Evolutionary conservation across 1,139 yeast genomes (phyloP), one percentile per base, ranked within the genome.

Genomic region (Nakaseomyces uthaithaninus): DNA sequence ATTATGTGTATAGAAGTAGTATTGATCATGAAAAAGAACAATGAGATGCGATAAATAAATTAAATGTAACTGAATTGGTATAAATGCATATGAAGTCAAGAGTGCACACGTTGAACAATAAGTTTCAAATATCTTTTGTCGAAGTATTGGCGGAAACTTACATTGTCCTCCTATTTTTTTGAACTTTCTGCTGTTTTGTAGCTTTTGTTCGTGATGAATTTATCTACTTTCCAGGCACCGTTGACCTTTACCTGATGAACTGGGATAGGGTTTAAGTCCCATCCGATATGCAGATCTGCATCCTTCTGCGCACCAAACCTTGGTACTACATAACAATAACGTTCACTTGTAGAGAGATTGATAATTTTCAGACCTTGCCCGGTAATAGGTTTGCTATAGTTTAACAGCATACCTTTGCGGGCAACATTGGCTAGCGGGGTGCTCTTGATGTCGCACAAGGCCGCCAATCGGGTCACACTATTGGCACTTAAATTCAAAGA

Each of bases 281-380:
- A 89, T 8, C 95, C 95, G 20, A 83, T 71, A 18, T 87, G 85
- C 14, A 59, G 26, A 22, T 94, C 95, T 26, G 79, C 72, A 3
- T 94, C 94, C 33, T 81, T 68, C 6, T 80, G 72, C 9, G 94
- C 89, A 9, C 97, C 97, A 57, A 84, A 78, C 42, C 95, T 65
- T 1, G 97, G 97, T 35, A 87, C 80, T 18, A 89, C 95, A 63
- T 86, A 87, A 50, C 94, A 85, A 53, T 83, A 91, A 50, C 96
- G 67, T 51, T 76, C 79, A 1, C 77, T 74, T 0, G 83, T 66
- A 2, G 75, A 65, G 14, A 84, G 54, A 49, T 69, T 67, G 53
- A 80, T 80, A 1, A 94, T 94, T 1, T 87, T 94, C 53, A 85
- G 78, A 3, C 95, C 95, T 42, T 85, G 83, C 0, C 95, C 95